phyloP scores from a whole-genome alignment of 176 grass and related monocot species.

The Bonia amplexicaulis region DNA sequence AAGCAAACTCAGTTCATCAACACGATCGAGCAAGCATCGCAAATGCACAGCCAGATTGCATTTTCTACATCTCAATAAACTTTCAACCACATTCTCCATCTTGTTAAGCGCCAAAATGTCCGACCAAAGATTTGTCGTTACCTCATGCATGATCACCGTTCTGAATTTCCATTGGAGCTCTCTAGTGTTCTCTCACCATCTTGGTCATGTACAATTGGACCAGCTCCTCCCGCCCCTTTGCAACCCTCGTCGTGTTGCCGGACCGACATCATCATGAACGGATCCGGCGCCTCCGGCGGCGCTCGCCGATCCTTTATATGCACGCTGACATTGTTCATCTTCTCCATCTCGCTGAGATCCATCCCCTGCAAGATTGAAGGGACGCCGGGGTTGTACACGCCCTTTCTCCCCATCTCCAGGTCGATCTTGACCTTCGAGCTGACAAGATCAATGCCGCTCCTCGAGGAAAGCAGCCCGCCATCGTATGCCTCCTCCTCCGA shows the following conservation, averaged over 20 bases:
- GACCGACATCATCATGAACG: constrained; percentile 26
- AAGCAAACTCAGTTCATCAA: too few species aligned
- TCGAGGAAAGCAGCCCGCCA: constrained; percentile 7
- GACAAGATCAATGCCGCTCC: constrained; percentile 28
- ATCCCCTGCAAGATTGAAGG: constrained; percentile 56
- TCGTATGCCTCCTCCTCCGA: background rate
- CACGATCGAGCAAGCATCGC: too few species aligned
- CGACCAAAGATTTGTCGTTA: background rate
- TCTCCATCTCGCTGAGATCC: constrained; percentile 50
- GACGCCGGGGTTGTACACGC: constrained; percentile 11
- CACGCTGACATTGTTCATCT: background rate
- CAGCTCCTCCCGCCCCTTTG: constrained; percentile 1
- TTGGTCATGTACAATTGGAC: background rate
- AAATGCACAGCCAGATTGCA: too few species aligned
- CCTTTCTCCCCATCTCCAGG: constrained; percentile 52
- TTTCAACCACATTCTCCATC: background rate
- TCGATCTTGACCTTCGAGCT: constrained; percentile 35
- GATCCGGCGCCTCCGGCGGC: constrained; percentile 33
- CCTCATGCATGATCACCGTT: background rate
- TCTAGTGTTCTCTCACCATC: background rate
- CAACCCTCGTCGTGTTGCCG: background rate
- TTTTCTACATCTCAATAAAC: too few species aligned
- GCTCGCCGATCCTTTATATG: constrained; percentile 46
- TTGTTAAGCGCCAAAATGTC: background rate
- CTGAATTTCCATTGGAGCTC: background rate